A percentile compares a stretch with the other conserved stretches of the same genome.
phyloP scores from a whole-genome alignment of 2,329 filamentous ascomycete species.

The Rhynchosporium graminicola region DNA sequence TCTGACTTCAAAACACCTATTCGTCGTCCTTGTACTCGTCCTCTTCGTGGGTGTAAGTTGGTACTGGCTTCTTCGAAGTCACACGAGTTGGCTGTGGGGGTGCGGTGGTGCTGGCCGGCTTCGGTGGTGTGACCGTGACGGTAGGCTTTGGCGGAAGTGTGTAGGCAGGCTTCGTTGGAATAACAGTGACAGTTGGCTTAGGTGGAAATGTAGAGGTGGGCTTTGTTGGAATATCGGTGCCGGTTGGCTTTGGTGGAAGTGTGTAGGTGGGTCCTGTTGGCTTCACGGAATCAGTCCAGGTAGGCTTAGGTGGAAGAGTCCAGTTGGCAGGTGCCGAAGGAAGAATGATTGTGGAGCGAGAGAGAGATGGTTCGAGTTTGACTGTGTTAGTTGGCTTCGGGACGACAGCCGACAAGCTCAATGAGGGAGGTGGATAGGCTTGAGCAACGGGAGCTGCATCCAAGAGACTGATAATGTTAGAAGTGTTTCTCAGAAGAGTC shows the following conservation, averaged over 20 bases:
- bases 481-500: too few species aligned
- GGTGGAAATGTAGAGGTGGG: too few species aligned
- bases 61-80: background rate
- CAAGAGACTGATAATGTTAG: background rate
- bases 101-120: background rate
- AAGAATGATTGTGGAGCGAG: conserved; percentile 2
- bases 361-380: conserved; percentile 4
- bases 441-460: conserved; percentile 7
- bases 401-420: background rate
- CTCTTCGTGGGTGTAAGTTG: background rate
- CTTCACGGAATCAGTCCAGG: background rate
- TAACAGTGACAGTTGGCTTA: too few species aligned
- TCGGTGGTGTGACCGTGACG: background rate
- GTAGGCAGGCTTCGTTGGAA: too few species aligned
- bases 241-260: conserved; percentile 1
- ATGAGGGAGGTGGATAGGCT: background rate
- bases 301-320: conserved; percentile 5
- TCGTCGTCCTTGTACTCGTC: background rate
- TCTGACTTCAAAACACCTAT: background rate
- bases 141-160: background rate
- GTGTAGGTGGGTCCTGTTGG: conserved; percentile 1
- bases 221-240: too few species aligned
- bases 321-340: background rate
- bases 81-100: background rate
- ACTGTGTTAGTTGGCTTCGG: conserved; percentile 4